Conservation (phyloP, 2,329 filamentous ascomycete genomes). For the Plectosphaerella plurivora region DNA sequence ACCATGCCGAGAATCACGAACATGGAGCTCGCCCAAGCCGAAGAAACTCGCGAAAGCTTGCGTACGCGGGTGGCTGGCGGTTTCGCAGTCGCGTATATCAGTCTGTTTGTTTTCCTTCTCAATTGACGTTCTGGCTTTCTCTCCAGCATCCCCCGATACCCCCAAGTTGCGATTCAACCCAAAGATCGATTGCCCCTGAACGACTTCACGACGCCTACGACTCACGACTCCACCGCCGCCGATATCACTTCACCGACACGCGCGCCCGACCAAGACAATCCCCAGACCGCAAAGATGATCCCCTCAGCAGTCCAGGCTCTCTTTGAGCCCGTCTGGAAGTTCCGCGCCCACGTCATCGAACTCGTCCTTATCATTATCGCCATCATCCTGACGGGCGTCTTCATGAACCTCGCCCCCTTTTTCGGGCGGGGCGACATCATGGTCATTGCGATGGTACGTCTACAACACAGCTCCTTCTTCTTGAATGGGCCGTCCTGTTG, state of each 20-base stretch:
- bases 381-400: slow-evolving; percentile 8
- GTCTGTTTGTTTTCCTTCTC: too few species aligned
- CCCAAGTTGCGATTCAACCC: too few species aligned
- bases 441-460: slow-evolving; percentile 8
- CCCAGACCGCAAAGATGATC: not conserved
- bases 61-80: not conserved
- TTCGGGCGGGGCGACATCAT: slow-evolving; percentile 7
- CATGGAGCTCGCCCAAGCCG: not conserved
- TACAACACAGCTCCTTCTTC: not conserved
- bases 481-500: not conserved
- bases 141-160: too few species aligned
- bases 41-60: not conserved
- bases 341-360: slow-evolving; percentile 5
- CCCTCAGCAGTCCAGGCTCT: not conserved
- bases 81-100: too few species aligned
- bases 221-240: too few species aligned
- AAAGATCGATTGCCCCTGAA: too few species aligned
- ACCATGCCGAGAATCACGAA: not conserved
- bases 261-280: too few species aligned
- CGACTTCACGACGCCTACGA: too few species aligned
- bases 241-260: too few species aligned
- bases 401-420: slow-evolving; percentile 5
- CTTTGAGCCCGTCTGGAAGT: slow-evolving; percentile 6
- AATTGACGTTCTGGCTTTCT: too few species aligned
- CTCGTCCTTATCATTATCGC: slow-evolving; percentile 2